Evolutionary conservation across 2,329 filamentous ascomycete species (phyloP).

Genomic region (Stagonosporopsis chrysanthemi): DNA sequence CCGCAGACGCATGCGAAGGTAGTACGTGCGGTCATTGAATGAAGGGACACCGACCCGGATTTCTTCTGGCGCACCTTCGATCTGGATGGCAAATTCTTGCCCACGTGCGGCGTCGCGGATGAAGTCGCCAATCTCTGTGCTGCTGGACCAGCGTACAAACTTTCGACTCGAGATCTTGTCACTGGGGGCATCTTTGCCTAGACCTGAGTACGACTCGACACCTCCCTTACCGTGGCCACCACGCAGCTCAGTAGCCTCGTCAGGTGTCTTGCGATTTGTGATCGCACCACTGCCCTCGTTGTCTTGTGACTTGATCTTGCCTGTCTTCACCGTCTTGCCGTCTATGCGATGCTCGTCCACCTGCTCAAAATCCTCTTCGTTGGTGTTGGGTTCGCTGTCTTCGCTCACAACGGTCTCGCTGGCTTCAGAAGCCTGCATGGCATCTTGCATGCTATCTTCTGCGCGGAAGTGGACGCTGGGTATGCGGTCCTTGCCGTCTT

Average conservation of each 20-base stretch:
- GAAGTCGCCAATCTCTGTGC: slow-evolving; percentile 92
- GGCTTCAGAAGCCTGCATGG: slow-evolving; percentile 46
- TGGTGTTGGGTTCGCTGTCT: slow-evolving; percentile 34
- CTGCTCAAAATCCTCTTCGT: slow-evolving; percentile 54
- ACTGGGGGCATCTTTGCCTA: slow-evolving; percentile 65
- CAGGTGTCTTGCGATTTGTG: slow-evolving; percentile 35
- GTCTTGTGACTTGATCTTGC: slow-evolving; percentile 45
- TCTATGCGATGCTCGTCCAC: slow-evolving; percentile 60
- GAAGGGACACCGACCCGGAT: slow-evolving; percentile 83
- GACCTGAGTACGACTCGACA: slow-evolving; percentile 74
- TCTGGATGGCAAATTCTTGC: slow-evolving; percentile 82
- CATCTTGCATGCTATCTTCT: slow-evolving; percentile 73
- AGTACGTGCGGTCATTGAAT: slow-evolving; percentile 90
- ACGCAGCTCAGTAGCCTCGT: slow-evolving; percentile 50
- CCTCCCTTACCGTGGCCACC: slow-evolving; percentile 62
- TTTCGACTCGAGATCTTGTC: slow-evolving; percentile 58
- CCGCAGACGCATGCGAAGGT: slow-evolving; percentile 77
- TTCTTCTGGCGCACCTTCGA: slow-evolving; percentile 73
- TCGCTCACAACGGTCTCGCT: slow-evolving; percentile 37
- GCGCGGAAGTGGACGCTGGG: slow-evolving; percentile 82
- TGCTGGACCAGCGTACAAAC: slow-evolving; percentile 87
- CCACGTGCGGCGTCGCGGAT: slow-evolving; percentile 87
- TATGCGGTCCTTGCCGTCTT: slow-evolving; percentile 71
- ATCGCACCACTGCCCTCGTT: not conserved
- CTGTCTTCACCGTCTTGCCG: slow-evolving; percentile 57